Evolutionary conservation across 805 yeast species (phyloP).

Genomic region (Lipomyces sp.): DNA sequence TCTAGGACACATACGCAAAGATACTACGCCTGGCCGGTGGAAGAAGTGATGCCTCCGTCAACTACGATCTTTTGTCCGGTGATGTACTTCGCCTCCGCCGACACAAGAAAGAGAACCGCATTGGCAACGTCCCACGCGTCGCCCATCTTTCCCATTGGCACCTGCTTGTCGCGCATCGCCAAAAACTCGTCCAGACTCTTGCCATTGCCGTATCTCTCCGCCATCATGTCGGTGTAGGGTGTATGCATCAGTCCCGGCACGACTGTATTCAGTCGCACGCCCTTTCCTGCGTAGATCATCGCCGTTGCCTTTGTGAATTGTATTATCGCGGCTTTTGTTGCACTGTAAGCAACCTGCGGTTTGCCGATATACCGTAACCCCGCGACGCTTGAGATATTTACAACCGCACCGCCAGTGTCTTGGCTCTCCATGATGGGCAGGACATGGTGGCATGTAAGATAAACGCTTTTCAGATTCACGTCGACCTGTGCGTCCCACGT

Average conservation of each 20-base stretch:
- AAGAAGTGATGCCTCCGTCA: slow-evolving; percentile 49
- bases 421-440: slow-evolving; percentile 35
- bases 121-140: slow-evolving; percentile 65
- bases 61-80: slow-evolving; percentile 62
- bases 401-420: slow-evolving; percentile 36
- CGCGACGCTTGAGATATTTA: slow-evolving; percentile 42
- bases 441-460: slow-evolving; percentile 39
- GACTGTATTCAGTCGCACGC: slow-evolving; percentile 53
- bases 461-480: slow-evolving; percentile 42
- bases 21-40: slow-evolving; percentile 28
- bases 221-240: slow-evolving; percentile 40
- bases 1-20: too few relatives aligned
- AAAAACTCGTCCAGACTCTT: slow-evolving; percentile 47
- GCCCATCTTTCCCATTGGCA: slow-evolving; percentile 60
- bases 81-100: slow-evolving; percentile 49
- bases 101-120: slow-evolving; percentile 56
- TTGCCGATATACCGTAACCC: slow-evolving; percentile 42
- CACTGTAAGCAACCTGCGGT: slow-evolving; percentile 42
- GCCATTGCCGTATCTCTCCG: slow-evolving; percentile 2
- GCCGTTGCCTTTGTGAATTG: slow-evolving; percentile 47
- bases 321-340: slow-evolving; percentile 41
- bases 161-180: slow-evolving; percentile 52
- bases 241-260: slow-evolving; percentile 62
- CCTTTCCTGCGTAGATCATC: slow-evolving; percentile 57
- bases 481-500: slow-evolving; percentile 41